These are phyloP conservation scores for Ramalina intermedia DNA, from an alignment of 495 filamentous ascomycete genomes.

Conservation along the genomic window DNA sequence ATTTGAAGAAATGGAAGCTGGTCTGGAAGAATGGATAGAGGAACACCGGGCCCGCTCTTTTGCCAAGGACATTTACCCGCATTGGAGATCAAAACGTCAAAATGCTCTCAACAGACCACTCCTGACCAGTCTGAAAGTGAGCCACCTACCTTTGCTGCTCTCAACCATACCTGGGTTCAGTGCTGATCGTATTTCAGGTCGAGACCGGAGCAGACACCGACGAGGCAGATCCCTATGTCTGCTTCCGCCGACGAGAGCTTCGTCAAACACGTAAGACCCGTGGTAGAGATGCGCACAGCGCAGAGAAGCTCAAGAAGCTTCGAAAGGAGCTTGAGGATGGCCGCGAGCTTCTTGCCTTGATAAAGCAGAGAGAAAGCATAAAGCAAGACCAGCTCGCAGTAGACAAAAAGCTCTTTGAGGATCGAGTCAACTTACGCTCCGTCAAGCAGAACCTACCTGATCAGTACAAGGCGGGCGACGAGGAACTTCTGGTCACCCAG, in stretches of 20 bases:
- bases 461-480: constrained; percentile 81
- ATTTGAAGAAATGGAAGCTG: constrained; percentile 65
- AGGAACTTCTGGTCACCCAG: constrained; percentile 78
- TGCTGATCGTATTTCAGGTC: constrained; percentile 40
- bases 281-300: constrained; percentile 81
- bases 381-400: constrained; percentile 61
- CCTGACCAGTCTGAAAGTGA: constrained; percentile 59
- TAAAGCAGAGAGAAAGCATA: constrained; percentile 62
- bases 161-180: background rate
- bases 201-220: constrained; percentile 87
- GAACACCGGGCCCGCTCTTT: constrained; percentile 51
- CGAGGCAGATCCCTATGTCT: constrained; percentile 93
- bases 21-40: constrained; percentile 59
- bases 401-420: constrained; percentile 64
- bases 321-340: constrained; percentile 86
- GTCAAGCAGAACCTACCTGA: constrained; percentile 60
- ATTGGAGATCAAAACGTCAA: constrained; percentile 69
- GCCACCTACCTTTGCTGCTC: constrained; percentile 2
- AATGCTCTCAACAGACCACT: constrained; percentile 50
- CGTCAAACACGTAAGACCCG: constrained; percentile 90
- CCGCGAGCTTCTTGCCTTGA: constrained; percentile 60
- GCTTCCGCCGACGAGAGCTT: constrained; percentile 91
- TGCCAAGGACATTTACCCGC: constrained; percentile 75
- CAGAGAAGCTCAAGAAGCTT: constrained; percentile 83
- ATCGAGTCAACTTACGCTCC: constrained; percentile 65